A percentile compares a stretch with the other conserved stretches of the same genome.
These are phyloP conservation scores for Psidium guajava DNA, from an alignment of 345 rosid species.

Conservation along the genomic window DNA sequence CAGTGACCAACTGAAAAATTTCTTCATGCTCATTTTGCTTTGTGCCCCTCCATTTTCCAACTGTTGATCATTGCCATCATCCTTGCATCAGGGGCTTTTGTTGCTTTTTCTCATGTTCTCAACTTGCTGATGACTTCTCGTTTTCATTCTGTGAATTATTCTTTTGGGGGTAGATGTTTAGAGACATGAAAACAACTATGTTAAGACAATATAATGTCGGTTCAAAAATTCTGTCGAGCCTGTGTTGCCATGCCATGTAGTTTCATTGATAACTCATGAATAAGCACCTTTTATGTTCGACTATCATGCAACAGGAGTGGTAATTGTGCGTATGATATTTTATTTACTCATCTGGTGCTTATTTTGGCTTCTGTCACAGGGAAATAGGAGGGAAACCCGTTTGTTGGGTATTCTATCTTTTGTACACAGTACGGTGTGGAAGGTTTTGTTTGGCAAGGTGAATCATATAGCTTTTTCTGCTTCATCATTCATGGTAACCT, in stretches of 20 bases:
- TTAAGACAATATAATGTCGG: not conserved
- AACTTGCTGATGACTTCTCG: not conserved
- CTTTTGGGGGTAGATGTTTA: not conserved
- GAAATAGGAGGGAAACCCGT: slow-evolving; percentile 93
- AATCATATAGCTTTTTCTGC: not conserved
- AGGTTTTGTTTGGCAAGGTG: slow-evolving; percentile 93
- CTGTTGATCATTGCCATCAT: not conserved
- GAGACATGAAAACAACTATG: not conserved
- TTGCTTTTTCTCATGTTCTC: not conserved
- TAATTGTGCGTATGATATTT: not conserved
- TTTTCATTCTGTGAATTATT: not conserved
- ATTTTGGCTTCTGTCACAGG: slow-evolving; percentile 29
- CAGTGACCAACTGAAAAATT: not conserved
- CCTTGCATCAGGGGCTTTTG: not conserved
- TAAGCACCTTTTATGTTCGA: not conserved
- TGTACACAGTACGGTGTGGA: slow-evolving; percentile 97
- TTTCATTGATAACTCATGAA: not conserved
- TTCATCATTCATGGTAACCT: not conserved
- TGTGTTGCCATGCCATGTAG: not conserved
- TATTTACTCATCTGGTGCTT: not conserved
- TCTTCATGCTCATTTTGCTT: not conserved
- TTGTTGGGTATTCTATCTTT: slow-evolving; percentile 85
- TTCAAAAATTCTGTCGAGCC: not conserved
- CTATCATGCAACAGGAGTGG: not conserved
- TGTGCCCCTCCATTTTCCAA: not conserved